Evolutionary conservation across 345 rosid species (phyloP), one percentile per base, ranked within the genome.

Genomic region (Acer negundo): DNA sequence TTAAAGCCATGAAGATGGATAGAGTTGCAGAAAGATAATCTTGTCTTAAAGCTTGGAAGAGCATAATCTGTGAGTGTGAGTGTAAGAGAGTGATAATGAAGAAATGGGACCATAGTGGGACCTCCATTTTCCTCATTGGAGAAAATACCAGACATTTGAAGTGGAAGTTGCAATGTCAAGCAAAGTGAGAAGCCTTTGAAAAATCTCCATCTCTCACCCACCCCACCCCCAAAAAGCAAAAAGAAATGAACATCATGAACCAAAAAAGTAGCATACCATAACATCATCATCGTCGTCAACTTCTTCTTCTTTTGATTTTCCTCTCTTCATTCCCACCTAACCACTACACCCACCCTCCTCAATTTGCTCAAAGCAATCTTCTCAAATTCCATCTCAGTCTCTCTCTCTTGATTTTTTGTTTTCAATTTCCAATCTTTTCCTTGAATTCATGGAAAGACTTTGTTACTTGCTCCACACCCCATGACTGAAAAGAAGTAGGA

Each of bases 121-220:
- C 90, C 82, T 73, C 78, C 77, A 80, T 69, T 79, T 77, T 24
- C 17, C 59, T 79, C 12, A 78, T 86, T 81, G 87, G 85, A 84
- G 85, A 62, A 73, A 77, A 72, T 40, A 22, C 12, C 17, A 74
- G 84, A 72, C 81, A 78, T 62, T 67, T 59, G 53, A 67, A 82
- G 87, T 86, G 91, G 90, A 86, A 82, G 85, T 80, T 89, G 87
- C 84, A 79, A 77, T 85, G 81, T 77, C 82, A 86, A 86, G 90
- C 88, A 86, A 88, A 83, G 85, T 7, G n/a, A 76, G 61, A 74
- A 35, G 15, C 74, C 68, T 40, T 56, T 61, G 77, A 79, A 64
- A 82, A 67, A 82, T 78, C 87, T 22, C 69, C 15, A 79, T 86
- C 79, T 72, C 72, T 35, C 81, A 81, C 84, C 87, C 69, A 82